Evolutionary conservation across 495 filamentous ascomycete species (phyloP), one percentile per base, ranked within the genome.

Genomic region (Margaritispora aquatica): DNA sequence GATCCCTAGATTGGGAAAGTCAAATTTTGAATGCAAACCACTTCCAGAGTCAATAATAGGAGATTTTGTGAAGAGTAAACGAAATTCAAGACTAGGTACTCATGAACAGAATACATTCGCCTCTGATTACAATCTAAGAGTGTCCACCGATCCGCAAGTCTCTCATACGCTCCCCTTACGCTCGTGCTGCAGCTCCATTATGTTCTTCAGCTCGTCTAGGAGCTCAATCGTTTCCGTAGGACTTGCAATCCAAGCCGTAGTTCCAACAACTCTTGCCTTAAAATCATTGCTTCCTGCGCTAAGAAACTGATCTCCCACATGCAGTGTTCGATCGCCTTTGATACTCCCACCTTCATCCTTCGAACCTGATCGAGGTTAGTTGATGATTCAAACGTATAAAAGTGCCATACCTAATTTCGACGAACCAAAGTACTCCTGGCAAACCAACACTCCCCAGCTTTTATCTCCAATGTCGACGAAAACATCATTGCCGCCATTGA

Each of bases 381-480:
- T 34, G 13, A 34, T 34, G 29, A 34, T 5, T 34, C 5, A 5
- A 13, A 13, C 29, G 29, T 5, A 34, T 34, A 34, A 5, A 13
- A 13, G 29, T 34, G 5, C 5, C 13, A 13, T 34, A 19, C 20
- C 47, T 24, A 22, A 23, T 24, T 2, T 50, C 8, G 21, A 22
- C 22, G 29, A 29, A 5, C 86, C 89, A 66, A 97, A 96, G 74
- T 91, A 99, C n/a, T 82, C 78, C 75, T 97, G 94, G 58, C 90
- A 96, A 0, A 88, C 90, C 11, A 88, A 75, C 22, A 99, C 95
- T 59, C 95, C 95, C 85, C 90, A 93, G 41, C 87, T 88, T 70
- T 99, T 99, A 71, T 99, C 95, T 51, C 95, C 95, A 64, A 99
- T 97, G 73, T 99, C 95, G 36, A 99, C 93, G 68, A 99, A 99